A percentile compares a stretch with the other conserved stretches of the same genome.
Evolutionary conservation across 768 basidiomycete species (phyloP).

Genomic region (Termitomyces sp.): DNA sequence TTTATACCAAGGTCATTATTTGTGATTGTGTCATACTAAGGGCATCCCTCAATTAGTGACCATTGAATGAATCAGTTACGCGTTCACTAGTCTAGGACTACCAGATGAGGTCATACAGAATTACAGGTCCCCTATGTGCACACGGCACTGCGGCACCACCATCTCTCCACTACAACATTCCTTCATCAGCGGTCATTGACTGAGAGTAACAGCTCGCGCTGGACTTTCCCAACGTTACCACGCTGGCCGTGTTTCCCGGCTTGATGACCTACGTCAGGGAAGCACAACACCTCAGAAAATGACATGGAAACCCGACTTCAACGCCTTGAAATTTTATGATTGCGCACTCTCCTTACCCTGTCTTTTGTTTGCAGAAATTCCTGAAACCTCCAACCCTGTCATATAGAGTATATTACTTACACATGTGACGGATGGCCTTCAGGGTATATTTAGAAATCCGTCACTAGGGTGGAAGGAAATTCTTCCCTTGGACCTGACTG

Average conservation of each 20-base stretch:
- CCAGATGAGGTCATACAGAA: no score
- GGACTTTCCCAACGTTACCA: neutral
- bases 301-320: neutral
- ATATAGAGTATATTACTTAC: no score
- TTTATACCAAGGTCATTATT: neutral
- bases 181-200: no score
- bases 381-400: neutral
- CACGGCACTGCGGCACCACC: no score
- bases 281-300: neutral
- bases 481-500: neutral
- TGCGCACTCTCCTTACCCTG: neutral
- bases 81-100: no score
- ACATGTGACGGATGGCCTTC: no score
- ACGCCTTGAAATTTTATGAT: neutral
- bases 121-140: no score
- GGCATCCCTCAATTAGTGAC: neutral
- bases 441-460: neutral
- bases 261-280: neutral
- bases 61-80: neutral
- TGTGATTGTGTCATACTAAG: neutral
- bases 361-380: neutral
- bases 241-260: neutral
- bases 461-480: neutral
- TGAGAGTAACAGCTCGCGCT: neutral
- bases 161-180: no score